Conservation (phyloP, 306 rosid species). For the Dryas octopetala region DNA sequence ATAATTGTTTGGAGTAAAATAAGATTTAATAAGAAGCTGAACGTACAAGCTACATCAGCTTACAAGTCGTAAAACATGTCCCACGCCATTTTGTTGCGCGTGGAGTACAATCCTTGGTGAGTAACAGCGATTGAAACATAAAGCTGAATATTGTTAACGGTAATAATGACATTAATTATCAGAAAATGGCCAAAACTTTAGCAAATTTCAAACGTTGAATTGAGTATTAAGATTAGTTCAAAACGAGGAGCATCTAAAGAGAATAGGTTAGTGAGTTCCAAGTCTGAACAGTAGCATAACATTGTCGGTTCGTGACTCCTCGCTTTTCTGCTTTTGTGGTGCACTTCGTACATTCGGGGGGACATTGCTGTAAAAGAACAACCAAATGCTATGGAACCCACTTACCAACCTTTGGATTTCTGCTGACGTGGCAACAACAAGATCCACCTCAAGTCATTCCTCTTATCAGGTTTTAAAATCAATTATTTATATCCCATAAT, state of each 20-base stretch:
- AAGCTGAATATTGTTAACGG: not conserved
- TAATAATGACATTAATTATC: not conserved
- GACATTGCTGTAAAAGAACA: not conserved
- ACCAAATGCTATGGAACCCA: constrained; percentile 18
- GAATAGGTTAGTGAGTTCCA: too few species aligned
- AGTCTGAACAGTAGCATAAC: too few species aligned
- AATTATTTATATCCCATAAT: too few species aligned
- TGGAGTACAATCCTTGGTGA: not conserved
- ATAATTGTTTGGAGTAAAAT: not conserved
- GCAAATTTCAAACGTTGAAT: too few species aligned
- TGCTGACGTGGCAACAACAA: too few species aligned
- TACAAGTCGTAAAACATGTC: not conserved
- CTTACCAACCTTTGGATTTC: not conserved
- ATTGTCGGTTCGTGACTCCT: not conserved
- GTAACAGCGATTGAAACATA: not conserved
- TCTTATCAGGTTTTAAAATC: too few species aligned
- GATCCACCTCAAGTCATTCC: too few species aligned
- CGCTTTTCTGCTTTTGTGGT: too few species aligned
- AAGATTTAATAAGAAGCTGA: not conserved
- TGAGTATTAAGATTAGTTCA: too few species aligned
- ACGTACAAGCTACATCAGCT: not conserved
- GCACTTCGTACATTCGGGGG: too few species aligned
- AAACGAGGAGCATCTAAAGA: too few species aligned
- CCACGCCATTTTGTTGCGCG: not conserved
- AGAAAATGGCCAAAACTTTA: not conserved